Percentiles rank a stretch among this genome's conserved stretches.
phyloP scores from a whole-genome alignment of 1,139 yeast species.

The Kurtzmaniella quercitrusa region DNA sequence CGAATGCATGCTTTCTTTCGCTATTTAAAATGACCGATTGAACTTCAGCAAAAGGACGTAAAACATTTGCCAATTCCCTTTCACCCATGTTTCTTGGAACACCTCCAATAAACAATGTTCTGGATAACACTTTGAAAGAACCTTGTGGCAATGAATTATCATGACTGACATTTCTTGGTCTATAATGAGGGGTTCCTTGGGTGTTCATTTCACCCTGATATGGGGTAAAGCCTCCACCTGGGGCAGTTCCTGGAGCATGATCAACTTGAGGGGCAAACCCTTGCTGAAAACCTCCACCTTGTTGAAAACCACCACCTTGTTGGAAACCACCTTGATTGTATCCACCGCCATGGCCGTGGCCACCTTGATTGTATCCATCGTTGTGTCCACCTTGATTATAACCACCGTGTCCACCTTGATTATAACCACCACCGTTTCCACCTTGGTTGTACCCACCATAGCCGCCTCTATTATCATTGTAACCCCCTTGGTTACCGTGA shows the following conservation, averaged over 20 bases:
- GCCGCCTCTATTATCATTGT: not conserved
- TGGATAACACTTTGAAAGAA: constrained; percentile 74
- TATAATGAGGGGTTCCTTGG: constrained; percentile 68
- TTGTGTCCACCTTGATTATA: constrained; percentile 7
- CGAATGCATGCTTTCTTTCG: constrained; percentile 93
- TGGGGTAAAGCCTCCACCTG: constrained; percentile 4
- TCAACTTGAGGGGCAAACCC: constrained; percentile 2
- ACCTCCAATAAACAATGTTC: constrained; percentile 93
- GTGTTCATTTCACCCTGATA: constrained; percentile 48
- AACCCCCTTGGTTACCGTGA: constrained; percentile 11
- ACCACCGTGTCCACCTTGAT: constrained; percentile 8
- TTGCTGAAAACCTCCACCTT: constrained; percentile 6
- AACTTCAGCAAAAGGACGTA: constrained; percentile 90
- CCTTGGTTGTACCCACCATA: not conserved
- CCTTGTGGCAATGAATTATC: constrained; percentile 77
- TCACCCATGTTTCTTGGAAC: constrained; percentile 83
- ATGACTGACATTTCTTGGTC: constrained; percentile 65
- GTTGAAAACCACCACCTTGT: constrained; percentile 6
- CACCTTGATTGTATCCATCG: not conserved
- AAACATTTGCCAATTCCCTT: constrained; percentile 56
- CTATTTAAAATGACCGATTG: constrained; percentile 85
- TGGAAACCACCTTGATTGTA: constrained; percentile 7
- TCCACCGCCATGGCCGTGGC: not conserved
- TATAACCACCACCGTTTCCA: constrained; percentile 10
- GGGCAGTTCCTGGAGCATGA: constrained; percentile 1